These are phyloP conservation scores for Trypanosoma rangeli DNA, from an alignment of 208 protist species.

Conservation along the genomic window DNA sequence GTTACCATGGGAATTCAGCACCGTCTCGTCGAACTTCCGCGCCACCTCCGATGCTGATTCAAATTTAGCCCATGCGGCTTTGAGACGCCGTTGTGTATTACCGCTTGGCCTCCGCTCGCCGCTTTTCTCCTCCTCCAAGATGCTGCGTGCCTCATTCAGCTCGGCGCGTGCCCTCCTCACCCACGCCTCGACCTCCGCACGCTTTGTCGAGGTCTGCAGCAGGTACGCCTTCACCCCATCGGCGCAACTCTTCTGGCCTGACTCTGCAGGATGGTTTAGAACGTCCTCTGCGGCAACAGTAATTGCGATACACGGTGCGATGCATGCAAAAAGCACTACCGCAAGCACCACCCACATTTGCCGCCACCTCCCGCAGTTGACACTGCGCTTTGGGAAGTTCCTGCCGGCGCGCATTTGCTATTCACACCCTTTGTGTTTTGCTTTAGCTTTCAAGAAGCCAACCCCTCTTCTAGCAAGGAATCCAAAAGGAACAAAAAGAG, in stretches of 20 bases:
- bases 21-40: slow-evolving; percentile 10
- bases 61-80: slow-evolving; percentile 5
- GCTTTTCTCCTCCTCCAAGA: slow-evolving; percentile 22
- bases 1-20: not conserved
- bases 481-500: slow-evolving; percentile 2
- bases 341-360: not conserved
- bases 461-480: not conserved
- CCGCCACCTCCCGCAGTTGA: not conserved
- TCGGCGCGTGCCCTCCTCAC: slow-evolving; percentile 37
- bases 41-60: slow-evolving; percentile 7
- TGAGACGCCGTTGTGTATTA: slow-evolving; percentile 9
- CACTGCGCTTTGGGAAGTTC: not conserved
- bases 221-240: slow-evolving; percentile 18
- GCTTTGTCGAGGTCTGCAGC: slow-evolving; percentile 11
- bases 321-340: not conserved
- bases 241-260: slow-evolving; percentile 5
- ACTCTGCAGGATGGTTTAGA: not conserved
- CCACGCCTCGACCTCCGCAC: slow-evolving; percentile 1
- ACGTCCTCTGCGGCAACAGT: not conserved
- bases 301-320: not conserved
- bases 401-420: not conserved
- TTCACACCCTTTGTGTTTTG: not conserved
- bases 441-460: not conserved
- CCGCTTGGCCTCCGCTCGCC: not conserved
- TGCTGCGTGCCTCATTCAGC: slow-evolving; percentile 47